Percentiles rank a stretch among this genome's conserved stretches.
Evolutionary conservation across 2,329 filamentous ascomycete species (phyloP).

Genomic region (Colletotrichum sp.): DNA sequence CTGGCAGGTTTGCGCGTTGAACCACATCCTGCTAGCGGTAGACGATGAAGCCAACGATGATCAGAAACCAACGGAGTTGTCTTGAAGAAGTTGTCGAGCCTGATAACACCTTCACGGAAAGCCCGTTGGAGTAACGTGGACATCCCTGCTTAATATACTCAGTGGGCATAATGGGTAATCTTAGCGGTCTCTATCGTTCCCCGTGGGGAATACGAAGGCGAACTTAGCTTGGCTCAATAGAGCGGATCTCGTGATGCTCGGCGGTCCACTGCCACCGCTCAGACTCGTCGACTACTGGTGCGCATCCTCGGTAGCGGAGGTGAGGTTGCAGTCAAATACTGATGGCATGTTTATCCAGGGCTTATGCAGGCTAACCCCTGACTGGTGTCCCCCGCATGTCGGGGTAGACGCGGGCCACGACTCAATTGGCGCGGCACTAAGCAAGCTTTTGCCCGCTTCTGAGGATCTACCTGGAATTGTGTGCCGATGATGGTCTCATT

Average conservation of each 20-base stretch:
- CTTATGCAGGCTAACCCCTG: not conserved
- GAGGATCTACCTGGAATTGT: not conserved
- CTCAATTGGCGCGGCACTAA: slow-evolving; percentile 5
- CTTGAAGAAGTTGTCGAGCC: not conserved
- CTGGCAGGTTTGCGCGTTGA: not conserved
- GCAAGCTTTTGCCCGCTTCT: not conserved
- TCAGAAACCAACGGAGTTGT: not conserved
- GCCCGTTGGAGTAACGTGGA: not conserved
- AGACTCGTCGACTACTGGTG: slow-evolving; percentile 1
- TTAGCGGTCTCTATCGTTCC: not conserved
- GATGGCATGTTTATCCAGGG: not conserved
- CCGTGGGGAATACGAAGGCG: not conserved
- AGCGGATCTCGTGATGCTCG: not conserved
- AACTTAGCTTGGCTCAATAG: not conserved
- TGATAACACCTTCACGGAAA: not conserved
- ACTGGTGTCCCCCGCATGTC: not conserved
- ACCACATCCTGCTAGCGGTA: not conserved
- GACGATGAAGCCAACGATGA: not conserved
- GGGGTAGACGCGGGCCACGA: not conserved
- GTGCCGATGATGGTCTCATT: not conserved
- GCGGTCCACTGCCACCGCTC: not conserved
- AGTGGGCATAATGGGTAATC: not conserved
- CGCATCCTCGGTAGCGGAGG: slow-evolving; percentile 1
- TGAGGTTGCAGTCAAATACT: slow-evolving; percentile 2
- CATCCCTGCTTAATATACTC: not conserved